phyloP scores from a whole-genome alignment of 371 early-diverging fungal species.

The Rhizopus arrhizus region DNA sequence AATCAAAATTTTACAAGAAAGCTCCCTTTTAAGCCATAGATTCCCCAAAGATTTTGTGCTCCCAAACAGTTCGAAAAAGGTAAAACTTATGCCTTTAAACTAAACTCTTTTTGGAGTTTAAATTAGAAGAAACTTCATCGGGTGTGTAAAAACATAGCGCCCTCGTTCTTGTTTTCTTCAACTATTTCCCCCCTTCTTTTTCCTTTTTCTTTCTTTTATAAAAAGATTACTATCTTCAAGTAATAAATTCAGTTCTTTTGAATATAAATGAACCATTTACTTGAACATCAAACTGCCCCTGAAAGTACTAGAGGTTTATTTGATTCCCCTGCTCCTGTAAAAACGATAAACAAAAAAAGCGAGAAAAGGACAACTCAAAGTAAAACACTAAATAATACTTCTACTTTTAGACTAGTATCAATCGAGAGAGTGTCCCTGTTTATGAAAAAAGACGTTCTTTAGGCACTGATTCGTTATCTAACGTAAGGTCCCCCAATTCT shows the following conservation, averaged over 20 bases:
- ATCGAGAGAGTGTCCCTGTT: conserved; percentile 25
- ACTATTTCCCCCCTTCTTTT: conserved; percentile 14
- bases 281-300: conserved; percentile 53
- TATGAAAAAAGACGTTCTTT: conserved; percentile 29
- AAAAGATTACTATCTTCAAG: too few relatives aligned
- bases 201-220: not conserved
- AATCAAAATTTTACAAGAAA: not conserved
- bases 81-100: not conserved
- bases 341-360: conserved; percentile 20
- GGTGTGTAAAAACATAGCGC: conserved; percentile 1
- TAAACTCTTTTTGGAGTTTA: not conserved
- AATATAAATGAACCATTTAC: not conserved
- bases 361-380: not conserved
- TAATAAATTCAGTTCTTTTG: conserved; percentile 5
- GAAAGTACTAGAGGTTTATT: conserved; percentile 54
- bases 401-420: conserved; percentile 12
- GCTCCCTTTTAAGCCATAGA: not conserved
- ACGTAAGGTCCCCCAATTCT: conserved; percentile 12
- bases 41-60: not conserved
- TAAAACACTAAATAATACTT: not conserved
- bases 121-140: conserved; percentile 6
- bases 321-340: conserved; percentile 35
- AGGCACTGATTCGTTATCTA: conserved; percentile 7
- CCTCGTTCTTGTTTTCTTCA: conserved; percentile 22
- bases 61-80: conserved; percentile 1